Evolutionary conservation across 768 basidiomycete genomes (phyloP).

Genomic region (Hemileccinum rubropunctum): DNA sequence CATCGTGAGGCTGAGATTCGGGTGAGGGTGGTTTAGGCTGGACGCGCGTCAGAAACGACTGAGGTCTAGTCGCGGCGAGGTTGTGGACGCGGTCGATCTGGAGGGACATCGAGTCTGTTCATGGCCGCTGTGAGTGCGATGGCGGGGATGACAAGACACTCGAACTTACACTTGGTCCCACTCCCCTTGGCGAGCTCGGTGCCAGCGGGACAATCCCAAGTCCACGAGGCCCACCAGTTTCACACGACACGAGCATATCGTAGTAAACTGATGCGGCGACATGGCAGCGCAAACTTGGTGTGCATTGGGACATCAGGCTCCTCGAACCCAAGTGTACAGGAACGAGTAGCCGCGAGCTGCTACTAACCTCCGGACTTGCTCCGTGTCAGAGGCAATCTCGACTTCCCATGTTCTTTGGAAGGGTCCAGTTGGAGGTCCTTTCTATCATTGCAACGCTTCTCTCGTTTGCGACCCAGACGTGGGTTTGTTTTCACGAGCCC

Average conservation of each 20-base stretch:
- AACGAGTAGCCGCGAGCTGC: no score
- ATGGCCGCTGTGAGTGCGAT: background rate
- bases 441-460: conserved; percentile 70
- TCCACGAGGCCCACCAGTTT: conserved; percentile 18
- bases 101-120: conserved; percentile 19
- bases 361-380: no score
- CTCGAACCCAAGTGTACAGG: no score
- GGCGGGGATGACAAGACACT: background rate
- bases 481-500: conserved; percentile 56
- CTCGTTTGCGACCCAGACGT: conserved; percentile 60
- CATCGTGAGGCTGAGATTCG: conserved; percentile 11
- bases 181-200: conserved; percentile 12
- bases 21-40: no score
- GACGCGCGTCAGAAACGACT: conserved; percentile 11
- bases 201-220: conserved; percentile 13
- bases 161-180: conserved; percentile 10
- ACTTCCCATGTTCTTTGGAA: conserved; percentile 75
- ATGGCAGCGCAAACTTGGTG: no score
- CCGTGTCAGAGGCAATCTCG: conserved; percentile 81
- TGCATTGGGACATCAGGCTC: no score
- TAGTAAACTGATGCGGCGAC: no score
- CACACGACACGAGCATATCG: conserved; percentile 6
- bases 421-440: conserved; percentile 77
- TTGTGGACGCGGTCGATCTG: conserved; percentile 28
- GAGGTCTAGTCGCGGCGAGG: conserved; percentile 18